A percentile compares a stretch with the other conserved stretches of the same genome.
phyloP scores from a whole-genome alignment of 129 eudicot species.

The sunflower (Helianthus annuus) region DNA sequence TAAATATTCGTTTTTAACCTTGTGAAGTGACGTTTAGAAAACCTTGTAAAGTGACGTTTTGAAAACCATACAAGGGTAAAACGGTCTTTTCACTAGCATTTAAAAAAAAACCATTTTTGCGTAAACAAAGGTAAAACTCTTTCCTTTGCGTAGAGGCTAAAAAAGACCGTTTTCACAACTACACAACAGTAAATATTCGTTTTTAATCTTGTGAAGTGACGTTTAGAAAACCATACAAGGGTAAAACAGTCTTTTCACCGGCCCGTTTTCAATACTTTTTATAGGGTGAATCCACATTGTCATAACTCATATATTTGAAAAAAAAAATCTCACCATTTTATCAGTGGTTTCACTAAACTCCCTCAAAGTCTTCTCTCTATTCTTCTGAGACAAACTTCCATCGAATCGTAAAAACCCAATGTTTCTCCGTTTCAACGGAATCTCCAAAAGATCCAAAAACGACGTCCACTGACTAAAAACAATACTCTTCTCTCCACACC shows the following conservation, averaged over 20 bases:
- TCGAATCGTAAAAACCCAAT: slow-evolving; percentile 76
- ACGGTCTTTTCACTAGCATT: no score
- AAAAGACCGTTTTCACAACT: no score
- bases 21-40: no score
- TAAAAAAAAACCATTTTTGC: no score
- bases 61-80: background rate
- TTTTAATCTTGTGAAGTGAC: no score
- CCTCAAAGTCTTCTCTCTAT: slow-evolving; percentile 65
- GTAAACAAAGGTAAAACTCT: no score
- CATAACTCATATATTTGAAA: background rate
- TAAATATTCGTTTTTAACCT: background rate
- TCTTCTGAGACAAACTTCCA: slow-evolving; percentile 71
- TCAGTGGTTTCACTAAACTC: slow-evolving; percentile 69
- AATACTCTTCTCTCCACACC: slow-evolving; percentile 75
- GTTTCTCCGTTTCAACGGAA: slow-evolving; percentile 56
- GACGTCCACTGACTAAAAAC: slow-evolving; percentile 95
- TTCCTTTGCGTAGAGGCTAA: no score
- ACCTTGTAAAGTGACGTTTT: background rate
- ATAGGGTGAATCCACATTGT: background rate
- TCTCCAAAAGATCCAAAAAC: slow-evolving; percentile 78
- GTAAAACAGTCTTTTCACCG: slow-evolving; percentile 7
- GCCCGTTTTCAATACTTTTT: background rate
- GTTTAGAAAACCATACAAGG: background rate
- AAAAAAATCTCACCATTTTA: slow-evolving; percentile 51
- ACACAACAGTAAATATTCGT: no score